Conservation (phyloP, 2,329 filamentous ascomycete genomes). For the Penicillium corylophilum region DNA sequence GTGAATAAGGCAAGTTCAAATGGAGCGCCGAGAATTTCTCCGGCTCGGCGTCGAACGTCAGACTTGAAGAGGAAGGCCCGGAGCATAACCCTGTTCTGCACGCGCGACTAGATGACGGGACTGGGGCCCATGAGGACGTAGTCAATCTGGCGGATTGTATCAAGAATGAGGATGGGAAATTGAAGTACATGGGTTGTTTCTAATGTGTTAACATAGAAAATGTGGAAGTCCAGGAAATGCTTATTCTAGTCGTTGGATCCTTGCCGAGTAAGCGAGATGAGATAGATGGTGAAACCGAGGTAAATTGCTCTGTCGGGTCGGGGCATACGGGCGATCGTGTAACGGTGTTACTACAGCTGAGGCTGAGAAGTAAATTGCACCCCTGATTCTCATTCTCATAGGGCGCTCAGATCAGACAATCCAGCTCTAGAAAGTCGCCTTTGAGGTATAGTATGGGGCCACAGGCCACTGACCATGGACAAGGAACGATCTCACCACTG, state of each 20-base stretch:
- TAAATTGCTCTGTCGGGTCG: not conserved
- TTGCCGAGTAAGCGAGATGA: not conserved
- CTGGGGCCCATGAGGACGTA: constrained; percentile 7
- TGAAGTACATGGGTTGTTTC: constrained; percentile 24
- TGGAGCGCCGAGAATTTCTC: constrained; percentile 19
- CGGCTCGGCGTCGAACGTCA: constrained; percentile 7
- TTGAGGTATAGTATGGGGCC: constrained; percentile 7
- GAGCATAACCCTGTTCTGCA: constrained; percentile 17
- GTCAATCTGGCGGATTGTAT: constrained; percentile 23
- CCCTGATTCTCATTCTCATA: not conserved
- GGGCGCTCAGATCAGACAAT: not conserved
- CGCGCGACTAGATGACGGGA: constrained; percentile 13
- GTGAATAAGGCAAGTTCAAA: constrained; percentile 14
- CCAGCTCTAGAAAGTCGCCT: constrained; percentile 5
- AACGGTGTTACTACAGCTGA: not conserved
- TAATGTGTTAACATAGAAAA: not conserved
- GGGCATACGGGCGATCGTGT: not conserved
- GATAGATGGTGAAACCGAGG: not conserved
- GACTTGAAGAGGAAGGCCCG: constrained; percentile 17
- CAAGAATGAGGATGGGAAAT: constrained; percentile 21
- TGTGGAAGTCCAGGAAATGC: not conserved
- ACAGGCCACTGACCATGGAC: too few relatives aligned
- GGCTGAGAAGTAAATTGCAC: constrained; percentile 11
- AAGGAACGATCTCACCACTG: too few relatives aligned
- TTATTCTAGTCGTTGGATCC: not conserved